phyloP scores from a whole-genome alignment of 768 basidiomycete genomes.

The Gymnopilus junonius region DNA sequence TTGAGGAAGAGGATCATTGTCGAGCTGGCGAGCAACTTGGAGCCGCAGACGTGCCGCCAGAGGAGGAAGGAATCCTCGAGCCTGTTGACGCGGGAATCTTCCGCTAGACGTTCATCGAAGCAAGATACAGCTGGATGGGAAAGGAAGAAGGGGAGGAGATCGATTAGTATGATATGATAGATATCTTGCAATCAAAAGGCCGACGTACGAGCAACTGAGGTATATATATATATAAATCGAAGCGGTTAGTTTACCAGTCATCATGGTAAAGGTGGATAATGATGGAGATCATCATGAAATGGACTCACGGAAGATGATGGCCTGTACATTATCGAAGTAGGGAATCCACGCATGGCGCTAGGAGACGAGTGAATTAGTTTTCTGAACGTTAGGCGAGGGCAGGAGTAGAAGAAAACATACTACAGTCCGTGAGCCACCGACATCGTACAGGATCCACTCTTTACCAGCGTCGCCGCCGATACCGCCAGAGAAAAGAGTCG shows the following conservation, averaged over 20 bases:
- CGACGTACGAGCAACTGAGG: conserved; percentile 57
- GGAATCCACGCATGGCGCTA: conserved; percentile 76
- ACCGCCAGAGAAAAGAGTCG: conserved; percentile 6
- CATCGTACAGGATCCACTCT: conserved; percentile 74
- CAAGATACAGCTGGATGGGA: conserved; percentile 43
- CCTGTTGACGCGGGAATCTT: conserved; percentile 67
- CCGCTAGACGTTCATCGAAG: conserved; percentile 51
- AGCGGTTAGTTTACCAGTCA: too few relatives aligned
- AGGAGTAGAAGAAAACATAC: conserved; percentile 34
- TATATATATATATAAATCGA: too few relatives aligned
- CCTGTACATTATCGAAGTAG: conserved; percentile 74
- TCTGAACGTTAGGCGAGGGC: background rate
- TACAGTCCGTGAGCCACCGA: conserved; percentile 64
- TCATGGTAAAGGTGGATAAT: conserved; percentile 11
- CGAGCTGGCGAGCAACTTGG: conserved; percentile 58
- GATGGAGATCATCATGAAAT: conserved; percentile 24
- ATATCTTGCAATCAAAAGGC: too few relatives aligned
- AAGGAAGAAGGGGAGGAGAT: conserved; percentile 36
- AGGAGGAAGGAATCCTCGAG: conserved; percentile 75
- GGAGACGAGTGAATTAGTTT: background rate
- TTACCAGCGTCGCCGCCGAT: conserved; percentile 37
- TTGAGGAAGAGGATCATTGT: conserved; percentile 77
- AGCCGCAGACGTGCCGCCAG: conserved; percentile 67
- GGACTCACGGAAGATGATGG: conserved; percentile 74
- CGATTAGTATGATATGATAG: too few relatives aligned